Percentiles rank a stretch among this genome's conserved stretches.
Evolutionary conservation across 495 filamentous ascomycete species (phyloP).

Genomic region (Penicillium chermesinum): DNA sequence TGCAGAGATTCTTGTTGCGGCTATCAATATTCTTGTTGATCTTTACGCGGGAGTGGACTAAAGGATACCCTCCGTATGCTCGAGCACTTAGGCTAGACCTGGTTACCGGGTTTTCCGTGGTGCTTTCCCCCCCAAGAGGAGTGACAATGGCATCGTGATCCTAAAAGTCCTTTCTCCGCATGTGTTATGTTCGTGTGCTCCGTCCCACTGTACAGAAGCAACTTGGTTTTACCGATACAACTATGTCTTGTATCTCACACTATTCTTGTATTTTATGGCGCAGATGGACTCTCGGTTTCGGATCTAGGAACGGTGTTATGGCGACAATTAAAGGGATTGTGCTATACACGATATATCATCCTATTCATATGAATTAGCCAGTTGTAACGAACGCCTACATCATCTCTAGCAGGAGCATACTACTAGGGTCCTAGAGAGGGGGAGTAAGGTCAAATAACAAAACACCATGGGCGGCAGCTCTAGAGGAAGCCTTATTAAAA

Average conservation of each 20-base stretch:
- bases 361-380: not conserved
- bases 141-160: no score
- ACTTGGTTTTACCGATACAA: not conserved
- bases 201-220: not conserved
- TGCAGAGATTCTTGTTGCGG: slow-evolving; percentile 90
- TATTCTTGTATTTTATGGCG: not conserved
- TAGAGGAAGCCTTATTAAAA: no score
- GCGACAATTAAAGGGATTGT: not conserved
- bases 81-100: no score
- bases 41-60: slow-evolving; percentile 79
- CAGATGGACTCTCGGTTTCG: not conserved
- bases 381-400: no score
- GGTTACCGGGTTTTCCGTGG: not conserved
- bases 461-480: no score
- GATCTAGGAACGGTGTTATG: not conserved
- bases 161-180: no score
- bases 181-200: not conserved
- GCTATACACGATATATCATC: not conserved
- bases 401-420: no score
- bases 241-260: not conserved
- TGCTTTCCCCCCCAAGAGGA: not conserved
- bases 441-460: no score
- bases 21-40: slow-evolving; percentile 93
- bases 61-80: not conserved
- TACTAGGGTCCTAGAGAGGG: no score